Evolutionary conservation across 2,329 filamentous ascomycete genomes (phyloP).

Genomic region (Colletotrichum echinochloae): DNA sequence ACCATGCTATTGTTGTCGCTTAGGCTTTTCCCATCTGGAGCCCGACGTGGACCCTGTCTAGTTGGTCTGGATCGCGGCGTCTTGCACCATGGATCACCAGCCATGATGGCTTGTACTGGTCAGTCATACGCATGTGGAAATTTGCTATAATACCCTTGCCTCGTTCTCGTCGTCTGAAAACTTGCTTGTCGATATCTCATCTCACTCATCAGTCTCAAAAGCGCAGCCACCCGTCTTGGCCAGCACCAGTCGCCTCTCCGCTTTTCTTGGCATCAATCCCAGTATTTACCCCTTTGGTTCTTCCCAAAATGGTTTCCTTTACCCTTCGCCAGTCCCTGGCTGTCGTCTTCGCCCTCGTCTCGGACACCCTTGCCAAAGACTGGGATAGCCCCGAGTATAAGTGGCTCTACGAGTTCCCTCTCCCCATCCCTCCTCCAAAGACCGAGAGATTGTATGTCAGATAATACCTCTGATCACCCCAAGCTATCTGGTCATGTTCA

Average conservation of each 20-base stretch:
- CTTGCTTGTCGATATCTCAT: constrained; percentile 25
- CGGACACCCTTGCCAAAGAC: constrained; percentile 37
- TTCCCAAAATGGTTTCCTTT: constrained; percentile 29
- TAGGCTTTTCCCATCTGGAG: not conserved
- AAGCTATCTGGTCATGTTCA: rapidly evolving
- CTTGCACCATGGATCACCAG: not conserved
- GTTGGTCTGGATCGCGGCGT: constrained; percentile 1
- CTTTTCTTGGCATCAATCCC: constrained; percentile 18
- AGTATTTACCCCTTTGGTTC: not conserved
- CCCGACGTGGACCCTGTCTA: not conserved
- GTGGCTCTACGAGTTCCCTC: constrained; percentile 39
- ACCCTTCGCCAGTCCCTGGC: constrained; percentile 38
- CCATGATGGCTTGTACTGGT: not conserved
- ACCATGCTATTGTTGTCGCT: not conserved
- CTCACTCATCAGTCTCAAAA: constrained; percentile 19
- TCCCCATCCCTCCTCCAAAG: constrained; percentile 53
- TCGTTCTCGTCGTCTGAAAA: not conserved
- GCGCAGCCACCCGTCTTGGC: constrained; percentile 36
- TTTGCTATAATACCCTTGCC: constrained; percentile 26
- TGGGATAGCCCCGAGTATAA: constrained; percentile 37
- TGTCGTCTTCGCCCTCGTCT: constrained; percentile 30
- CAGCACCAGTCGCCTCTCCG: constrained; percentile 14
- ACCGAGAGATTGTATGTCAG: constrained; percentile 52
- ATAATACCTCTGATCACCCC: not conserved
- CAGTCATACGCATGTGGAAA: not conserved